Percentiles rank a stretch among this genome's conserved stretches.
phyloP scores from a whole-genome alignment of 2,329 filamentous ascomycete species.

The Cryphonectria carpinicola region DNA sequence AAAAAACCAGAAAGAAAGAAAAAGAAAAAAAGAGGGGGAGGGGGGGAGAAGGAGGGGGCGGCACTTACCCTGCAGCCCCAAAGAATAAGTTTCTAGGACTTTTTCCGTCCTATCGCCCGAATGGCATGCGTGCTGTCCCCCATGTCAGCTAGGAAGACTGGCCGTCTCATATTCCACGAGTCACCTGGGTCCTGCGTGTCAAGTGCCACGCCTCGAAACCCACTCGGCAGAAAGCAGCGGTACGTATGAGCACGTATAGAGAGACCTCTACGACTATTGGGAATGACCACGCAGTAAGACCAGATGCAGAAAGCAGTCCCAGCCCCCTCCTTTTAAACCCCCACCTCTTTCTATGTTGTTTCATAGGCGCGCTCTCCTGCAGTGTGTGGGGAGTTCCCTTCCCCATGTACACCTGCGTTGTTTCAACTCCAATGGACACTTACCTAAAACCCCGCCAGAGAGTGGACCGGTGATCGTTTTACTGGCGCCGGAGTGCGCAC shows the following conservation, averaged over 20 bases:
- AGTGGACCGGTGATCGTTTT: neutral
- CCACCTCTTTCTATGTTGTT: neutral
- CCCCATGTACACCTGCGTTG: neutral
- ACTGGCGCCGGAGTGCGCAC: neutral
- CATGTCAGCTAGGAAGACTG: neutral
- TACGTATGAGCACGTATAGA: neutral
- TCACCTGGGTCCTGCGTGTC: neutral
- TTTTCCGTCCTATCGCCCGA: conserved; percentile 7
- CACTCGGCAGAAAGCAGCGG: conserved; percentile 6
- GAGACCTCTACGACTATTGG: neutral
- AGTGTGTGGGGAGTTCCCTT: conserved; percentile 2
- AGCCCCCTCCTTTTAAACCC: neutral
- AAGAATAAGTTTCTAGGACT: neutral
- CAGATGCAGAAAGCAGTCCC: neutral
- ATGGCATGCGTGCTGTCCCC: neutral
- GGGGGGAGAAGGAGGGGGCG: neutral
- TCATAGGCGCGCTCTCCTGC: neutral
- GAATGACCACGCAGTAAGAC: neutral
- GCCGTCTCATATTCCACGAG: conserved; percentile 10
- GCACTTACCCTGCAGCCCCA: neutral
- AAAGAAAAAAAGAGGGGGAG: too few relatives aligned
- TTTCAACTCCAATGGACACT: conserved; percentile 1
- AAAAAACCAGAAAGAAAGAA: too few relatives aligned
- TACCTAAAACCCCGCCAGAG: neutral
- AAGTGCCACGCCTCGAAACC: neutral